Evolutionary conservation across 257 asterid genomes (phyloP), one percentile per base, ranked within the genome.

Genomic region (Datura wrightii): DNA sequence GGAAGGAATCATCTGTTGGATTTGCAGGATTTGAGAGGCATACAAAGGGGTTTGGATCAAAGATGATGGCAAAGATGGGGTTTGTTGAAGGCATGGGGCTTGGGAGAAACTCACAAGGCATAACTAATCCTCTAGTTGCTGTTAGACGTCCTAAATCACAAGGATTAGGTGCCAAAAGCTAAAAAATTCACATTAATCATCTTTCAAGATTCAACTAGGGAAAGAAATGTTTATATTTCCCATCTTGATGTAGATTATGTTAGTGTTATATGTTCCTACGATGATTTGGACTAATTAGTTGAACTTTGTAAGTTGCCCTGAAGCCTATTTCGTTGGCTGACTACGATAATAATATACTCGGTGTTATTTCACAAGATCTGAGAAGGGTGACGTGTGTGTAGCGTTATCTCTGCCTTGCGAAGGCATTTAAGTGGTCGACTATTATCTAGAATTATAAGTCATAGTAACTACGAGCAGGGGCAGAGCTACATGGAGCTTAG

Each of bases 31-130:
- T 96, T 82, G 99, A 97, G 95, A 94, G 84, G 91, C 96, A 97
- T 39, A 97, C 98, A 0, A 93, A 88, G 86, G 98, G 99, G 31
- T 95, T 96, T 84, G 99, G 99, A 62, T 96, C 99, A 41, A 96
- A 90, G 85, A 89, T 96, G 94, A 94, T 96, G 99, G 92, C 97
- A 3, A 93, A 88, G 85, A 95, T 95, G 98, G 99, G 98, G 2
- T 97, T 97, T 36, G 92, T 91, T 50, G 97, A 94, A 87, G 99
- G 99, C 11, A 83, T 62, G 84, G 98, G 98, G 16, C 91, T 97
- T 52, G 99, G 98, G 15, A 94, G 80, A 90, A 93, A 92, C 85
- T 88, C 97, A 31, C 99, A 95, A 88, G 98, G 99, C 70, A 97
- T 92, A 52, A 90, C 90, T n/a, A 86, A 87, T 48, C 98, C 99